Base-by-base conservation (phyloP, 2,329 filamentous ascomycete species). In the Colletotrichum abscissum region DNA sequence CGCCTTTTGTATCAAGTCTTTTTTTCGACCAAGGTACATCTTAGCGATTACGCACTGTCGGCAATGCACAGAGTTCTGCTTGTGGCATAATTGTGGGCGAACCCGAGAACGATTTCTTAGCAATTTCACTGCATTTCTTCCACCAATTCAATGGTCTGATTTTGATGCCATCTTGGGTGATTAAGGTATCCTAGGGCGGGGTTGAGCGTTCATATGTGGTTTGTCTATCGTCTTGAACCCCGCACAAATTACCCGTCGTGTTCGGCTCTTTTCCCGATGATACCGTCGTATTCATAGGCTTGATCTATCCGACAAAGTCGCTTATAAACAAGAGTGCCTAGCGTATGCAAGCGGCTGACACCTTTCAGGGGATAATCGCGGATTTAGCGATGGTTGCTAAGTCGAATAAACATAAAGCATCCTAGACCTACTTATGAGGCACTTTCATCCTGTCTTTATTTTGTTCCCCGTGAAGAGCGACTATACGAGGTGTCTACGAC, bases 91-190 rank as follows among this genome's bases (percentile, higher is more conserved):
- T 11, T 16, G 19, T 26, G 33, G 14, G 63, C 67, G 62, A 66
- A 66, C 2, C 35, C 62, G 54, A 66, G 62, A 70, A 38, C 67
- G 67, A 70, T 38, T 14, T 11, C 8, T 9, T 1, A 4, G 24
- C 22, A 30, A 19, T 55, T 7, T 26, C 54, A 54, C 62, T 30
- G 5, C 9, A 59, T 28, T 59, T 66, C 30, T 66, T 70, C 67
- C 67, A 63, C 67, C 67, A 70, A 70, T 70, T 66, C 67, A 1
- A 66, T 35, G 9, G 2, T 8, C 19, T 9, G 5, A 19, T n/a
- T 19, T 19, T 55, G 55, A 38, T 19, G 38, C 28, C 28, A 42
- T 16, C 22, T 24, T 55, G 9, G 2, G 46, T 11, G 16, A 26
- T 3, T 22, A n/a, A 42, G 2, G 8, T 19, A 30, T 22, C 14